Evolutionary conservation across 345 rosid species (phyloP).

Genomic region (Reutealis trisperma): DNA sequence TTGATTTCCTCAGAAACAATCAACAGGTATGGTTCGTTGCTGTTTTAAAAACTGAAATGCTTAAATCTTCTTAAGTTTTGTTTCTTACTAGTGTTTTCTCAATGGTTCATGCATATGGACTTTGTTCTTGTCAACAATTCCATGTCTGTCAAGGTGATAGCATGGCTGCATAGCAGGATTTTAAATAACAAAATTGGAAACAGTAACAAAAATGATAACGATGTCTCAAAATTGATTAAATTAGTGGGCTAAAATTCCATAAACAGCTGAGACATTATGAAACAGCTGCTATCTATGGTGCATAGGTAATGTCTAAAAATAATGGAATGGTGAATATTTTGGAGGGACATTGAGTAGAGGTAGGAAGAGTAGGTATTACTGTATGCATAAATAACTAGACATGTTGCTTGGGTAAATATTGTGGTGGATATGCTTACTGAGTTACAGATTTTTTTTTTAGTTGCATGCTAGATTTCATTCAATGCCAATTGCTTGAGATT

Average conservation of each 20-base stretch:
- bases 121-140: not conserved
- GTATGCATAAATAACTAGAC: not conserved
- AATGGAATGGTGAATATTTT: not conserved
- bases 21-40: constrained; percentile 59
- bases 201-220: no score
- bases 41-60: not conserved
- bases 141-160: not conserved
- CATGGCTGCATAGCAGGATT: not conserved
- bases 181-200: not conserved
- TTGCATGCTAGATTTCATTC: constrained; percentile 1
- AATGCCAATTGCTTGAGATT: not conserved
- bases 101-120: not conserved
- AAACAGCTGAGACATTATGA: no score
- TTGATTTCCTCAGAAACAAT: constrained; percentile 90
- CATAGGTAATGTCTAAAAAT: not conserved
- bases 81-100: not conserved
- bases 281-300: no score
- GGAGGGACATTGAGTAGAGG: not conserved
- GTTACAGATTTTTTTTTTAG: not conserved
- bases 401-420: not conserved
- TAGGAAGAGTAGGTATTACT: not conserved
- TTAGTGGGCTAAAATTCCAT: no score
- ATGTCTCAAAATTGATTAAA: no score
- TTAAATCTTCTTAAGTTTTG: not conserved
- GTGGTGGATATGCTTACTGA: not conserved